Conservation (phyloP, 192 early-diverging fungal species). For the Coemansia sp. region DNA sequence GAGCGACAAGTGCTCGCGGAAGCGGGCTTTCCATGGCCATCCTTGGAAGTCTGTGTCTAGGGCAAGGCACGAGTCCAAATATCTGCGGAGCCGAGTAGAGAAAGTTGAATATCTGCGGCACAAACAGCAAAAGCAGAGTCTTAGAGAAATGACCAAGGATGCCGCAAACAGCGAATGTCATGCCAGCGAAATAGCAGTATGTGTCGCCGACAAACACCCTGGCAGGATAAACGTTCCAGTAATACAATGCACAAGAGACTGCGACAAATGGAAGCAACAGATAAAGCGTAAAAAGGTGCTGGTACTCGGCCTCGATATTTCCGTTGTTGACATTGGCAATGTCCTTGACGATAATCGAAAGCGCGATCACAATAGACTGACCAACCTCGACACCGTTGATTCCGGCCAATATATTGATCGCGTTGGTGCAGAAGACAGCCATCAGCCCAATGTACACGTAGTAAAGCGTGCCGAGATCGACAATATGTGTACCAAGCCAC, state of each 20-base stretch:
- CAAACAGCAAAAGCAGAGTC: conserved; percentile 89
- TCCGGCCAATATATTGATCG: conserved; percentile 98
- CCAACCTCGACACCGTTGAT: conserved; percentile 97
- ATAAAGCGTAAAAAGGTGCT: conserved; percentile 85
- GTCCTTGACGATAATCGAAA: conserved; percentile 70
- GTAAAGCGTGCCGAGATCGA: conserved; percentile 89
- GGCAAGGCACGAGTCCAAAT: conserved; percentile 92
- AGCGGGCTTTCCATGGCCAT: conserved; percentile 30
- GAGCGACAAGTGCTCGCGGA: conserved; percentile 12
- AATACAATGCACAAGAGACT: conserved; percentile 77
- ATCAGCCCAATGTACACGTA: conserved; percentile 91
- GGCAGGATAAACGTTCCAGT: conserved; percentile 94
- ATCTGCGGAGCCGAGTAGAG: conserved; percentile 93
- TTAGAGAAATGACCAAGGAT: conserved; percentile 94
- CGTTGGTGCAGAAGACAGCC: conserved; percentile 94
- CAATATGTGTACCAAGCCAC: conserved; percentile 64
- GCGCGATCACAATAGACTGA: conserved; percentile 88
- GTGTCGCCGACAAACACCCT: conserved; percentile 95
- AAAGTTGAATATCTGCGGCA: conserved; percentile 98
- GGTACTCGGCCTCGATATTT: conserved; percentile 65
- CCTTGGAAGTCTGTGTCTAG: conserved; percentile 89
- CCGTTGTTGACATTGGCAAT: conserved; percentile 37
- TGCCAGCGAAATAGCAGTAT: conserved; percentile 97
- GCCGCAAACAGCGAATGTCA: conserved; percentile 97
- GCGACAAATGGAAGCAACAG: conserved; percentile 93